Conservation (phyloP, 2,329 filamentous ascomycete genomes). For the Chalara sp. region DNA sequence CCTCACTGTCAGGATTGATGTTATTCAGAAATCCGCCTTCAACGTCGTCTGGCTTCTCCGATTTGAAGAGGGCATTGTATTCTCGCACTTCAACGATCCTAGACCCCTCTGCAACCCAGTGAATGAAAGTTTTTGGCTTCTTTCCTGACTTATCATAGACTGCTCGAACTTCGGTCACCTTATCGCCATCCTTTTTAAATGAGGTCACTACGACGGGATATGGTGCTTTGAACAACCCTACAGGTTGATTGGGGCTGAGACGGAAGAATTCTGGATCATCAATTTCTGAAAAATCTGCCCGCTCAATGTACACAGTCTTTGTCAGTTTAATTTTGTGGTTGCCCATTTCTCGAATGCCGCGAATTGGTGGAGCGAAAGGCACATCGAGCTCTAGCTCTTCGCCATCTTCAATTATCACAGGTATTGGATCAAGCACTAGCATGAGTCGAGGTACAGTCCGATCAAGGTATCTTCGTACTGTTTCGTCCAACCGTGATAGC, state of each 20-base stretch:
- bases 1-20: conserved; percentile 77
- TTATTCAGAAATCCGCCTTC: conserved; percentile 78
- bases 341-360: conserved; percentile 64
- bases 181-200: conserved; percentile 59
- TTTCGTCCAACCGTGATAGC: conserved; percentile 76
- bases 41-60: conserved; percentile 70
- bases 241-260: conserved; percentile 65
- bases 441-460: conserved; percentile 81
- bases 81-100: conserved; percentile 68
- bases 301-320: conserved; percentile 77
- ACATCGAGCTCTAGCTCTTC: conserved; percentile 63
- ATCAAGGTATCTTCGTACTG: conserved; percentile 80
- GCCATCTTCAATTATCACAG: conserved; percentile 73
- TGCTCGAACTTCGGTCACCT: conserved; percentile 60
- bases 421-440: conserved; percentile 81
- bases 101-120: conserved; percentile 75
- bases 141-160: conserved; percentile 64
- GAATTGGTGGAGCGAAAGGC: conserved; percentile 61
- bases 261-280: conserved; percentile 72
- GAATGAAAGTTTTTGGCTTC: conserved; percentile 76
- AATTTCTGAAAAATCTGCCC: conserved; percentile 67
- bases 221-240: conserved; percentile 66
- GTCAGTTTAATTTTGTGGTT: conserved; percentile 59
- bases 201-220: conserved; percentile 62
- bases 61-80: conserved; percentile 80